Evolutionary conservation across 495 filamentous ascomycete genomes (phyloP).

Genomic region (Saxispiralis lemnorum): DNA sequence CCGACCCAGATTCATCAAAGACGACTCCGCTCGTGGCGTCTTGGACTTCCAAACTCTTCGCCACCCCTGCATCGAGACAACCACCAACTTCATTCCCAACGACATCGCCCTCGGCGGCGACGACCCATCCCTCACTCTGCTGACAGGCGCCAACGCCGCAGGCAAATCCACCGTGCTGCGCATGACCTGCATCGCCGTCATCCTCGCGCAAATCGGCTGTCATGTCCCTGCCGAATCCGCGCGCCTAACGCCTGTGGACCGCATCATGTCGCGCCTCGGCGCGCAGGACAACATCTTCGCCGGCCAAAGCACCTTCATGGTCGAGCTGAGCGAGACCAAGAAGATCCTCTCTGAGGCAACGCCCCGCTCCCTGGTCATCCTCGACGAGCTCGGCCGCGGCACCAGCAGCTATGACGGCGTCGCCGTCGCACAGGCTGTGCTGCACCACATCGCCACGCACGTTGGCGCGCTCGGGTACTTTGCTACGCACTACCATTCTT

Average conservation of each 20-base stretch:
- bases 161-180: slow-evolving; percentile 96
- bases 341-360: slow-evolving; percentile 96
- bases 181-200: slow-evolving; percentile 93
- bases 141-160: slow-evolving; percentile 93
- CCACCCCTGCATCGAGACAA: slow-evolving; percentile 82
- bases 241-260: slow-evolving; percentile 76
- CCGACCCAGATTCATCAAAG: slow-evolving; percentile 68
- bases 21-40: slow-evolving; percentile 49
- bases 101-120: slow-evolving; percentile 75
- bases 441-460: slow-evolving; percentile 86
- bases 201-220: slow-evolving; percentile 97
- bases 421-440: slow-evolving; percentile 86
- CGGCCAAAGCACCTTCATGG: slow-evolving; percentile 94
- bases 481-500: slow-evolving; percentile 90
- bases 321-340: slow-evolving; percentile 92
- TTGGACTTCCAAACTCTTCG: slow-evolving; percentile 83
- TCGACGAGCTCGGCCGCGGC: slow-evolving; percentile 90
- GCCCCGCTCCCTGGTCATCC: slow-evolving; percentile 83
- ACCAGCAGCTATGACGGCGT: slow-evolving; percentile 91
- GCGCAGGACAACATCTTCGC: slow-evolving; percentile 99
- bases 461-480: slow-evolving; percentile 93
- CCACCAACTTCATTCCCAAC: slow-evolving; percentile 90
- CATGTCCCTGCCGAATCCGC: slow-evolving; percentile 74
- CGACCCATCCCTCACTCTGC: slow-evolving; percentile 62
- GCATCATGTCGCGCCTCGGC: slow-evolving; percentile 96